These are phyloP conservation scores for Pyrenochaeta sp. DNA, from an alignment of 2,329 filamentous ascomycete genomes.

Conservation along the genomic window DNA sequence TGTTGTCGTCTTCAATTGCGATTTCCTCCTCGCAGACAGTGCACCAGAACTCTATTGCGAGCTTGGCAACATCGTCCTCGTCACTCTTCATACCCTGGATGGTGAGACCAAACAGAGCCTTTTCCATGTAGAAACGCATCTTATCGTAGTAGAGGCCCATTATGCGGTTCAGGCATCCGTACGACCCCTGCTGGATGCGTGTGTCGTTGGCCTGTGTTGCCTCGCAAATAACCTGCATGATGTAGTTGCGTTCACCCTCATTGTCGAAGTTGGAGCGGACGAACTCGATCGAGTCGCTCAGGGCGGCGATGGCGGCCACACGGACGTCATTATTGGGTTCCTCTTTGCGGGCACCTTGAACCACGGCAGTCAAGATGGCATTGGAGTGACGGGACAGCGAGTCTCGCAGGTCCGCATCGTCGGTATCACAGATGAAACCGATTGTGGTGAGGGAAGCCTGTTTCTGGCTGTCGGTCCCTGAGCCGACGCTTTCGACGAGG, in stretches of 20 bases:
- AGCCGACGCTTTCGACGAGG: conserved; percentile 91
- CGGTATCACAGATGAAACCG: conserved; percentile 96
- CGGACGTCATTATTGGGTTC: conserved; percentile 91
- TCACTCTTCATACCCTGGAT: conserved; percentile 98
- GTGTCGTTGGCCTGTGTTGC: conserved; percentile 92
- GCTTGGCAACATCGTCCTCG: conserved; percentile 96
- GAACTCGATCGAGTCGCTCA: conserved; percentile 96
- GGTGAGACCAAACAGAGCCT: conserved; percentile 95
- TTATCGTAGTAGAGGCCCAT: conserved; percentile 99
- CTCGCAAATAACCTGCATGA: conserved; percentile 99
- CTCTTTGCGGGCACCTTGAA: conserved; percentile 96
- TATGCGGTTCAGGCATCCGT: conserved; percentile 96
- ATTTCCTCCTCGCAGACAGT: conserved; percentile 99
- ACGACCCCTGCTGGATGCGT: conserved; percentile 93
- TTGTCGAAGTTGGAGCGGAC: conserved; percentile 99
- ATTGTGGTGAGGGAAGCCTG: conserved; percentile 95
- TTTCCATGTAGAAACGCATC: conserved; percentile 99
- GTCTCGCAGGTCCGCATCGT: conserved; percentile 86
- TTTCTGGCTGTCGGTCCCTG: conserved; percentile 86
- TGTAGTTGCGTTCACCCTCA: conserved; percentile 98
- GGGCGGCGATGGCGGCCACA: conserved; percentile 88
- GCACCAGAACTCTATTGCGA: conserved; percentile 99
- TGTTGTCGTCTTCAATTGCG: conserved; percentile 96
- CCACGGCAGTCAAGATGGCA: conserved; percentile 95
- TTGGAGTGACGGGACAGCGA: conserved; percentile 87